Evolutionary conservation across 139 green algal species (phyloP).

Genomic region (Closterium sp.): DNA sequence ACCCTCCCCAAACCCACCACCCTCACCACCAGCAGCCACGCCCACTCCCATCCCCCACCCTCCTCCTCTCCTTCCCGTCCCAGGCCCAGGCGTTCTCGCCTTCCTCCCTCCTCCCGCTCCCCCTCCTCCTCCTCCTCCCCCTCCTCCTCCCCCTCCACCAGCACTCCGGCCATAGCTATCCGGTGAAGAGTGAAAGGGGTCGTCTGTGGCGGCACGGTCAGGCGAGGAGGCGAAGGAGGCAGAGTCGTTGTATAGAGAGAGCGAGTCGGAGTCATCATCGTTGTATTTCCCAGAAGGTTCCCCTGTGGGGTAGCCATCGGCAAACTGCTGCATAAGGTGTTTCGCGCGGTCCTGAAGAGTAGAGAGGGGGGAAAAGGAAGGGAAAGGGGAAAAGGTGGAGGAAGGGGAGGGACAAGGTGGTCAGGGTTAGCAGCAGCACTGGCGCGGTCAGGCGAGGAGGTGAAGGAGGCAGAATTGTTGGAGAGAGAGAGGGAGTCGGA

Average conservation of each 20-base stretch:
- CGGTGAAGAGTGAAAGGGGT: not conserved
- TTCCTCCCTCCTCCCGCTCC: too few relatives aligned
- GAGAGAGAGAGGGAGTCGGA: not conserved
- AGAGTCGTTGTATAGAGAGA: conserved; percentile 10
- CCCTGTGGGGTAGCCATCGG: not conserved
- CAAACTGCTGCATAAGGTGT: conserved; percentile 36
- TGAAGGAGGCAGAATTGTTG: conserved; percentile 3
- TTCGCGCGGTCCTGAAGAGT: conserved; percentile 26
- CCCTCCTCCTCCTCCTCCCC: not conserved
- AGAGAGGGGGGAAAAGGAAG: not conserved
- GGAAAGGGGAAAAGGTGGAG: not conserved
- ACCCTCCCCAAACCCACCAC: not conserved
- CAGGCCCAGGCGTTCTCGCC: not conserved
- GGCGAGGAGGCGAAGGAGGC: conserved; percentile 10
- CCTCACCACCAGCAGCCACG: not conserved
- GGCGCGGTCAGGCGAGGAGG: not conserved
- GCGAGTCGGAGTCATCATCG: not conserved
- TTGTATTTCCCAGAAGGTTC: not conserved
- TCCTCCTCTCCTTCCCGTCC: not conserved
- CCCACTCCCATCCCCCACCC: not conserved
- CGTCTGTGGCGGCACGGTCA: not conserved
- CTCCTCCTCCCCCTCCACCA: not conserved
- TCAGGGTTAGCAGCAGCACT: not conserved
- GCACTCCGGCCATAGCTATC: not conserved
- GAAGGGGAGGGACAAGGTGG: not conserved